Percentiles rank a stretch among this genome's conserved stretches.
phyloP scores from a whole-genome alignment of 768 basidiomycete genomes.

The Leccinum pellstonianum region DNA sequence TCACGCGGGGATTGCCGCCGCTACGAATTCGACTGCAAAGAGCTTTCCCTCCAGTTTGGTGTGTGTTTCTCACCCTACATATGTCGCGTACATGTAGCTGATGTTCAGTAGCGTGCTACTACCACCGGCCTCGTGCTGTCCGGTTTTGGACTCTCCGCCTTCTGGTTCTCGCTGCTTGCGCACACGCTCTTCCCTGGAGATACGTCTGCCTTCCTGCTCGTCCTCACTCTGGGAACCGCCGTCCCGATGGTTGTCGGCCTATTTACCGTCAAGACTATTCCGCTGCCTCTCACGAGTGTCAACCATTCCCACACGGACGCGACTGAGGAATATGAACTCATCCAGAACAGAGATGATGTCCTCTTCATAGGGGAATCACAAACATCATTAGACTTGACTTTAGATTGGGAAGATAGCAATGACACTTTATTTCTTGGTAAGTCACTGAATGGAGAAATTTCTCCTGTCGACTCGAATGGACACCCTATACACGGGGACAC shows the following conservation, averaged over 20 bases:
- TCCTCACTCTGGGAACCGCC: slow-evolving; percentile 77
- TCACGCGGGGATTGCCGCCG: slow-evolving; percentile 65
- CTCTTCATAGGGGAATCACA: slow-evolving; percentile 28
- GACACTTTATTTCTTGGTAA: slow-evolving; percentile 33
- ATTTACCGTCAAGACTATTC: slow-evolving; percentile 67
- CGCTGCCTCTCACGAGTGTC: slow-evolving; percentile 44
- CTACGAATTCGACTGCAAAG: slow-evolving; percentile 81
- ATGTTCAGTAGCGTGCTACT: slow-evolving; percentile 57
- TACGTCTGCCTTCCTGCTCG: slow-evolving; percentile 71
- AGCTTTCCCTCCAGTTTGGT: slow-evolving; percentile 76
- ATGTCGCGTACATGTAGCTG: neutral
- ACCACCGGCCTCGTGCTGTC: slow-evolving; percentile 78
- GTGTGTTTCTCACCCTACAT: slow-evolving; percentile 24
- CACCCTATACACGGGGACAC: slow-evolving; percentile 28
- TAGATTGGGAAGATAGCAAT: slow-evolving; percentile 65
- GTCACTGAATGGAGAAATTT: slow-evolving; percentile 29
- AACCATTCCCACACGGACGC: neutral
- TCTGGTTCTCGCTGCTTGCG: slow-evolving; percentile 80
- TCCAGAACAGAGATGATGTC: slow-evolving; percentile 17
- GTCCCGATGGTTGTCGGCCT: slow-evolving; percentile 76
- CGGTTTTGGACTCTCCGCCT: slow-evolving; percentile 89
- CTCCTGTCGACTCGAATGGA: slow-evolving; percentile 28
- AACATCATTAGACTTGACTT: slow-evolving; percentile 34
- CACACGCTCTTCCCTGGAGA: slow-evolving; percentile 72
- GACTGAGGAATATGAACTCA: slow-evolving; percentile 21